Percentiles rank a stretch among this genome's conserved stretches.
Evolutionary conservation across 2,329 filamentous ascomycete species (phyloP).

Genomic region (Microcyclosporella mali): DNA sequence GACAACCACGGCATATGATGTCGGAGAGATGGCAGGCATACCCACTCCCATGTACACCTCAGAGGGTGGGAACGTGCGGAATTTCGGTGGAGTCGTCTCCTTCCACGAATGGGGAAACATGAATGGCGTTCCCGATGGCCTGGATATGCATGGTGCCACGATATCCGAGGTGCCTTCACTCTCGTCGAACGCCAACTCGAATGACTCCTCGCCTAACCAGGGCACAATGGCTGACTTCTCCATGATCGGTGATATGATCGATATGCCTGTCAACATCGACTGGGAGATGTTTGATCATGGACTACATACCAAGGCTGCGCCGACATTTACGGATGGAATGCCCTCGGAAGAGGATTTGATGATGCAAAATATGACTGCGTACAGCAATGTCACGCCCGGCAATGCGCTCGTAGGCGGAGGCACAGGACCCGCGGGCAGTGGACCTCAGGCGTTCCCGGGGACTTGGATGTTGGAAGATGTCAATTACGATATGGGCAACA

Average conservation of each 20-base stretch:
- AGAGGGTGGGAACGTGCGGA: neutral
- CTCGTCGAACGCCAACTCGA: constrained; percentile 1
- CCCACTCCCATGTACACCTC: constrained; percentile 1
- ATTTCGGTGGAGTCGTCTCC: constrained; percentile 13
- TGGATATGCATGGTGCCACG: neutral
- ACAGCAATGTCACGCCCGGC: constrained; percentile 4
- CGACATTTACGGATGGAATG: neutral
- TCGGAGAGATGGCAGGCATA: constrained; percentile 1
- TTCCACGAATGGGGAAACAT: constrained; percentile 15
- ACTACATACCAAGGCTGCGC: constrained; percentile 7
- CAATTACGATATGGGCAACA: constrained; percentile 10
- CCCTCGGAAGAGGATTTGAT: neutral
- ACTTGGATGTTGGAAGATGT: constrained; percentile 13
- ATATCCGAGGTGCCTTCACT: neutral
- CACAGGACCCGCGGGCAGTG: constrained; percentile 12
- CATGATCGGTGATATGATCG: constrained; percentile 29
- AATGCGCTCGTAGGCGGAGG: constrained; percentile 12
- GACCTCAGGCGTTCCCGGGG: constrained; percentile 2
- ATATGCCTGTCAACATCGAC: constrained; percentile 23
- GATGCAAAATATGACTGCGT: too few relatives aligned
- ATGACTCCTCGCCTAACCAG: constrained; percentile 4
- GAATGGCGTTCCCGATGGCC: constrained; percentile 5
- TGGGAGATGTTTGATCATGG: constrained; percentile 28
- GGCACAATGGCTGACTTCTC: constrained; percentile 18
- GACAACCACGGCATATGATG: neutral